Percentiles rank a stretch among this genome's conserved stretches.
phyloP scores from a whole-genome alignment of 257 asterid genomes.

The Nicotiana tomentosiformis region DNA sequence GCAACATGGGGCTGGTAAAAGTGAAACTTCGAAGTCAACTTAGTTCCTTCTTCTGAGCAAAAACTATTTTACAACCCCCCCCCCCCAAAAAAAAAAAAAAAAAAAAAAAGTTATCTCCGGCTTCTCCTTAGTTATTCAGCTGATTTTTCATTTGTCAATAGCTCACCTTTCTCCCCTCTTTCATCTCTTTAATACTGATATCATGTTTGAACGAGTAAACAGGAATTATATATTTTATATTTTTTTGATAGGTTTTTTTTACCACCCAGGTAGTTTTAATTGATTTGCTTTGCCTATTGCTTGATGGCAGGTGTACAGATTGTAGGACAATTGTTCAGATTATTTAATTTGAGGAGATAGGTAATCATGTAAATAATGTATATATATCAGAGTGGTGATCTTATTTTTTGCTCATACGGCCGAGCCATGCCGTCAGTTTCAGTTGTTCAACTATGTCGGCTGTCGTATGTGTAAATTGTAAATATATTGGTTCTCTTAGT shows the following conservation, averaged over 20 bases:
- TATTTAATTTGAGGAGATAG: slow-evolving; percentile 23
- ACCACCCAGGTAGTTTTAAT: not conserved
- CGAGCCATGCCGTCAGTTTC: not conserved
- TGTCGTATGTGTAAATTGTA: not conserved
- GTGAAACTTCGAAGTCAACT: not conserved
- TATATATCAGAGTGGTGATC: slow-evolving; percentile 20
- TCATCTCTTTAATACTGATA: not conserved
- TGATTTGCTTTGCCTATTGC: not conserved
- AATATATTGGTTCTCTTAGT: slow-evolving; percentile 1
- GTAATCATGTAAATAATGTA: slow-evolving; percentile 35
- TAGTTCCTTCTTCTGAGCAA: not conserved
- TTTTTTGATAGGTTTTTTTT: not conserved
- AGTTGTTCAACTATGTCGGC: not conserved
- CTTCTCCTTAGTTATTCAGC: not conserved
- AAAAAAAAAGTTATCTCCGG: no score
- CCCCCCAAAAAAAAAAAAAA: no score
- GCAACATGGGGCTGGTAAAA: not conserved
- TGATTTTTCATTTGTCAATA: not conserved
- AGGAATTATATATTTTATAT: not conserved
- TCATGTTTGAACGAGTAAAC: not conserved
- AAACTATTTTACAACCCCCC: not conserved
- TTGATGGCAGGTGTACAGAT: slow-evolving; percentile 51
- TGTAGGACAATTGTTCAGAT: slow-evolving; percentile 12
- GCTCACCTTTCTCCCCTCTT: not conserved
- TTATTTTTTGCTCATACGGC: not conserved